Conservation (phyloP, 352 stramenopile species). For the Phytophthora pisi region DNA sequence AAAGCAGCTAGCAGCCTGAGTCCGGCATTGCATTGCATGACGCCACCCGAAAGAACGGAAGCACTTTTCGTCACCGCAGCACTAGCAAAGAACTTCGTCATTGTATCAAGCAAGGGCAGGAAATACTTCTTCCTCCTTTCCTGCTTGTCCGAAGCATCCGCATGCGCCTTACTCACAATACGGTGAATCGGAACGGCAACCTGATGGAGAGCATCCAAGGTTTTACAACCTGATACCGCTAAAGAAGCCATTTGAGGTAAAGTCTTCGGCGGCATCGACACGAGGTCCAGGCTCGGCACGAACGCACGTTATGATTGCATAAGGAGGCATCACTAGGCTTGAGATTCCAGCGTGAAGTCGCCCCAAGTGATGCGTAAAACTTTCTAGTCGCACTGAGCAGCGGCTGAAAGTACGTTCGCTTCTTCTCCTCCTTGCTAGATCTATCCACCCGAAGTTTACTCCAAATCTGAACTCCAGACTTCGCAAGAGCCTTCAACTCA, state of each 20-base stretch:
- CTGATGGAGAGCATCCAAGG: not conserved
- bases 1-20: conserved; percentile 4
- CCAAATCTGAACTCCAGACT: not conserved
- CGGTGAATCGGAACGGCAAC: not conserved
- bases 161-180: not conserved
- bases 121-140: conserved; percentile 18
- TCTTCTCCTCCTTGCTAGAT: not conserved
- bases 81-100: conserved; percentile 12
- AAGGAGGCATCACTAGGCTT: not conserved
- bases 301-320: conserved; percentile 10
- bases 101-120: conserved; percentile 16
- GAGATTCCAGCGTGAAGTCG: not conserved
- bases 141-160: not conserved
- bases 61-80: not conserved
- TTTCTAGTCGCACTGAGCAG: not conserved
- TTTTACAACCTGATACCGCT: not conserved
- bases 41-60: not conserved
- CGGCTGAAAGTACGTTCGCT: not conserved
- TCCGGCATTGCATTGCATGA: not conserved
- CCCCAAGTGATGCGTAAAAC: not conserved
- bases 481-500: not conserved
- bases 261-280: no score
- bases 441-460: not conserved
- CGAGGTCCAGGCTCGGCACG: conserved; percentile 8
- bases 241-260: no score